Evolutionary conservation across 768 basidiomycete genomes (phyloP), one percentile per base, ranked within the genome.

Genomic region (Chalciporus pseudorubinellus): DNA sequence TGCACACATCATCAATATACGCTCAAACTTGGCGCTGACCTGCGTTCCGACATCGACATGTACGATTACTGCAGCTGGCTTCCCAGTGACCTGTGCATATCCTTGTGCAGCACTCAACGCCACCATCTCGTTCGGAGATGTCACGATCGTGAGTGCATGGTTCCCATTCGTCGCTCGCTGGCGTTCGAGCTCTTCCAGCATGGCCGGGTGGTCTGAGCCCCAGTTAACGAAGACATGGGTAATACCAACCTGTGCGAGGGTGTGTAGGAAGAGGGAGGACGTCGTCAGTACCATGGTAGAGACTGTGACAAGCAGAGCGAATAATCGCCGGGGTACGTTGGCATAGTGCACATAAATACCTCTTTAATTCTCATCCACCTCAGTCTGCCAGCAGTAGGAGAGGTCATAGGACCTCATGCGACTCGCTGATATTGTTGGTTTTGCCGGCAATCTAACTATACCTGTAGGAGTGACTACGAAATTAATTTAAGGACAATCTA

Each of bases 101-200:
- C 84, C 87, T 48, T 89, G 87, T 0, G 87, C 87, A 12, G 83
- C 81, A 53, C 78, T 84, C 39, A 89, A 64, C 0, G 83, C 87
- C 5, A 87, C 87, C 82, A 87, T 87, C 60, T 89, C 87, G 50
- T 86, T 87, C 0, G 87, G 86, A 51, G 82, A 85, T 3, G 81
- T 87, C 19, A 89, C 71, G 43, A 89, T 77, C 51, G 74, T 64
- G n/a, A 78, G 73, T 3, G 66, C 46, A 1, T 78, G 77, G 19
- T 64, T 55, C 3, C 73, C 72, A 22, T 63, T 39, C 6, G 59
- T 48, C 6, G 64, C 60, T 3, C 81, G 74, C 53, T 85, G 82
- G 18, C 82, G 71, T 48, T 79, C 77, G 10, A 89, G 74, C 26
- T 87, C 87, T 57, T 88, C 87, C 21, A 89, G 74, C 13, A 89